Conservation (phyloP, 345 rosid genomes). For the Clausena lansium region DNA sequence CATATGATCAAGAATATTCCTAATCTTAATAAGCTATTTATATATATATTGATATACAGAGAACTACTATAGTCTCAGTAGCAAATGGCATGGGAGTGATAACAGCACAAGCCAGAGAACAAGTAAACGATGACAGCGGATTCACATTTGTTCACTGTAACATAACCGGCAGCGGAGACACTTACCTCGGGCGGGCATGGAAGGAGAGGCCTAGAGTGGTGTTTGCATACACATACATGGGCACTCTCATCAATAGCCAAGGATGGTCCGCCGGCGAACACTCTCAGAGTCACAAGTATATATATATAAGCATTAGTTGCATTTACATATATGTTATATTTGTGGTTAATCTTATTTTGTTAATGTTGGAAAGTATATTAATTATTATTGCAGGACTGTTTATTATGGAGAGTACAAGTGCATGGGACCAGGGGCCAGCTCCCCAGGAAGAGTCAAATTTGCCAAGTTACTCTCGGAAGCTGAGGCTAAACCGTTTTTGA, state of each 20-base stretch:
- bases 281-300: slow-evolving; percentile 10
- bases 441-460: slow-evolving; percentile 13
- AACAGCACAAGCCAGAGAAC: slow-evolving; percentile 42
- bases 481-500: slow-evolving; percentile 27
- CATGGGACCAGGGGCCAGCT: slow-evolving; percentile 21
- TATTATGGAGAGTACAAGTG: slow-evolving; percentile 35
- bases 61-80: slow-evolving; percentile 35
- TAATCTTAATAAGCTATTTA: too few relatives aligned
- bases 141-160: slow-evolving; percentile 40
- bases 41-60: slow-evolving; percentile 17
- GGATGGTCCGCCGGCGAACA: slow-evolving; percentile 24
- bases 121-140: slow-evolving; percentile 24
- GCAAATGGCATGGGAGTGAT: slow-evolving; percentile 40
- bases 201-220: slow-evolving; percentile 28
- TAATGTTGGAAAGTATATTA: neutral
- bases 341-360: neutral
- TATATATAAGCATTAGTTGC: neutral
- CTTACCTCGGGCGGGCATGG: slow-evolving; percentile 36
- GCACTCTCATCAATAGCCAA: slow-evolving; percentile 13
- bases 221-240: slow-evolving; percentile 32
- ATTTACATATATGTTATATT: neutral
- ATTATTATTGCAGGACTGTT: slow-evolving; percentile 14
- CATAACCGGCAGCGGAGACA: slow-evolving; percentile 24
- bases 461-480: slow-evolving; percentile 19
- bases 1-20: too few relatives aligned